These are phyloP conservation scores for Nematodospora valgi DNA, from an alignment of 805 yeast species.

Conservation along the genomic window DNA sequence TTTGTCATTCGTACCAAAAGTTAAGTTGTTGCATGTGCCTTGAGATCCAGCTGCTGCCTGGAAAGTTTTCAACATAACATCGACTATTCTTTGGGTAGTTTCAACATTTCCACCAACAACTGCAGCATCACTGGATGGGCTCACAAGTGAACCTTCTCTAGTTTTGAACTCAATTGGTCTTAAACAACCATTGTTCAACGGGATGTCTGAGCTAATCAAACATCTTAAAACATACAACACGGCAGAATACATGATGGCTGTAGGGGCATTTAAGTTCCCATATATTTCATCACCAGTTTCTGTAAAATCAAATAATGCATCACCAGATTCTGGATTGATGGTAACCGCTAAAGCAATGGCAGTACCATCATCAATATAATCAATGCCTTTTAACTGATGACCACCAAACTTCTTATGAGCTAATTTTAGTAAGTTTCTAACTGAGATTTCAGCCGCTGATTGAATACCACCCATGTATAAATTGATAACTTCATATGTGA, in stretches of 20 bases:
- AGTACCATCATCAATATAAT: slow-evolving; percentile 81
- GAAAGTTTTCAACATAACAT: slow-evolving; percentile 82
- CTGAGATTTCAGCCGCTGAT: slow-evolving; percentile 32
- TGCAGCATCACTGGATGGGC: slow-evolving; percentile 83
- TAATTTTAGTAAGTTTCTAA: slow-evolving; percentile 26
- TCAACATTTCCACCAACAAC: slow-evolving; percentile 91
- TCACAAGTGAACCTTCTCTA: slow-evolving; percentile 41
- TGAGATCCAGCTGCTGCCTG: slow-evolving; percentile 92
- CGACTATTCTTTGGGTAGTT: slow-evolving; percentile 91
- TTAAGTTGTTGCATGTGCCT: slow-evolving; percentile 92
- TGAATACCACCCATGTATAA: slow-evolving; percentile 37
- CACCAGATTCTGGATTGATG: slow-evolving; percentile 46
- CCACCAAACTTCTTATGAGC: slow-evolving; percentile 40
- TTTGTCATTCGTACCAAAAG: slow-evolving; percentile 77
- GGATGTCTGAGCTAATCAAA: slow-evolving; percentile 81
- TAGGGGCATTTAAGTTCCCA: slow-evolving; percentile 91
- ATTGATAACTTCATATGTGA: slow-evolving; percentile 41
- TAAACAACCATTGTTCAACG: slow-evolving; percentile 90
- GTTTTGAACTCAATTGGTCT: slow-evolving; percentile 64
- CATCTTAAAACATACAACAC: slow-evolving; percentile 84
- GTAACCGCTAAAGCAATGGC: slow-evolving; percentile 53
- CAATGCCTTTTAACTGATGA: slow-evolving; percentile 48
- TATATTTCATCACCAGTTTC: slow-evolving; percentile 87
- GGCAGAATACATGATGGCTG: slow-evolving; percentile 85
- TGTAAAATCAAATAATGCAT: slow-evolving; percentile 75